Evolutionary conservation across 495 filamentous ascomycete genomes (phyloP).

Genomic region (Lichina pygmaea): DNA sequence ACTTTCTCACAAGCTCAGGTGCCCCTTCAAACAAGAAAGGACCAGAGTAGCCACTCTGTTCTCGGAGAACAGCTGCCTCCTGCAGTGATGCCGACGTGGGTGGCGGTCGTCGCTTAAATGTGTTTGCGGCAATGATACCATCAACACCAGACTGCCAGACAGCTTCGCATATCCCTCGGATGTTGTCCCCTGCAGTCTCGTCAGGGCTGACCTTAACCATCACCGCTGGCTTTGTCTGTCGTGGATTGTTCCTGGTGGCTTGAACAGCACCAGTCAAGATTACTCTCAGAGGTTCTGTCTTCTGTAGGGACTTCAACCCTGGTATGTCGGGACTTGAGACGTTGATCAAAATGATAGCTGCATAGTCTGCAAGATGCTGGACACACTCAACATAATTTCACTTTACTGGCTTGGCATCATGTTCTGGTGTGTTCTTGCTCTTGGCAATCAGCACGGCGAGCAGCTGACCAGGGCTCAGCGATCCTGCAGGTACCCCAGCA

Average conservation of each 20-base stretch:
- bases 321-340: slow-evolving; percentile 92
- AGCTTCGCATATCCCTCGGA: slow-evolving; percentile 68
- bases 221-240: slow-evolving; percentile 51
- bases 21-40: slow-evolving; percentile 65
- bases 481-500: slow-evolving; percentile 39
- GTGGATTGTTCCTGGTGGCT: slow-evolving; percentile 34
- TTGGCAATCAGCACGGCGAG: slow-evolving; percentile 88
- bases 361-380: slow-evolving; percentile 50
- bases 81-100: slow-evolving; percentile 34
- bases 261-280: slow-evolving; percentile 62
- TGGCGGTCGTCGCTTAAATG: slow-evolving; percentile 54
- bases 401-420: slow-evolving; percentile 58
- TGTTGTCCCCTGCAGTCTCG: slow-evolving; percentile 57
- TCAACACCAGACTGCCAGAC: slow-evolving; percentile 66
- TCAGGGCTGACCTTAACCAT: slow-evolving; percentile 97
- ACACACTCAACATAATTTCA: slow-evolving; percentile 75
- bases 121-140: slow-evolving; percentile 90
- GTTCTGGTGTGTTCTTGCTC: slow-evolving; percentile 69
- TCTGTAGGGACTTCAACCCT: slow-evolving; percentile 62
- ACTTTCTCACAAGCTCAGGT: slow-evolving; percentile 45
- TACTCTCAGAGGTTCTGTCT: slow-evolving; percentile 47
- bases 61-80: slow-evolving; percentile 26
- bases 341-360: slow-evolving; percentile 87
- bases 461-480: slow-evolving; percentile 42
- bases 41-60: slow-evolving; percentile 76